Base-by-base conservation (phyloP, 2,329 filamentous ascomycete genomes). In the Botrytis hyacinthi region DNA sequence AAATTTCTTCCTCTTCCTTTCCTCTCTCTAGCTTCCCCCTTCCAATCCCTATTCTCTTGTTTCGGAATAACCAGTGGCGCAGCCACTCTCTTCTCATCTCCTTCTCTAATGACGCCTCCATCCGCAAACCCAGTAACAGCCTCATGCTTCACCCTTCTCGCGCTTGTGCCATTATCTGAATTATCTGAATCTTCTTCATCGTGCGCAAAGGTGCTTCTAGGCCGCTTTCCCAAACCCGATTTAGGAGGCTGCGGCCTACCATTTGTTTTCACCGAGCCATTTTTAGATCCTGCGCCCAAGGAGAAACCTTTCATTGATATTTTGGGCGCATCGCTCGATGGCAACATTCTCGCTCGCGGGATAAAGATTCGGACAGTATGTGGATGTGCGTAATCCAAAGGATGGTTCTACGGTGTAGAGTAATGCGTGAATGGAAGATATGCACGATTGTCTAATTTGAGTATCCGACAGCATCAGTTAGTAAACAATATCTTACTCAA, bases 11-110 rank as follows among this genome's bases (percentile, higher is more conserved):
- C 51, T 73, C 83, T 89, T 80, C 85, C 88, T 77, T 57, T 73
- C 73, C 73, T 74, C 26, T 48, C 51, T 75, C 85, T 86, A 73
- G 73, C 83, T 83, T 90, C 87, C 73, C 86, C 84, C 78, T 86
- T 85, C 90, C 89, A 91, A 82, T 92, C 88, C 71, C 86, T 84
- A 81, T 92, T 92, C 76, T 84, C 82, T 78, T 87, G 84, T 57
- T 83, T 83, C 44, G 85, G 83, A 76, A 93, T 93, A 29, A 92
- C 83, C 62, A 89, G 83, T 12, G 84, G 84, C 40, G 78, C 74
- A 9, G 70, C 60, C 46, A 68, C 74, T 40, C 29, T 75, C 61
- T 72, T 66, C 26, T 77, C 85, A 42, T 78, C 81, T 76, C 81
- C 76, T 76, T 80, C 75, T 51, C 59, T 80, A 18, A 79, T 75